These are phyloP conservation scores for Nitzschia palea DNA, from an alignment of 108 stramenopile species.

Conservation along the genomic window DNA sequence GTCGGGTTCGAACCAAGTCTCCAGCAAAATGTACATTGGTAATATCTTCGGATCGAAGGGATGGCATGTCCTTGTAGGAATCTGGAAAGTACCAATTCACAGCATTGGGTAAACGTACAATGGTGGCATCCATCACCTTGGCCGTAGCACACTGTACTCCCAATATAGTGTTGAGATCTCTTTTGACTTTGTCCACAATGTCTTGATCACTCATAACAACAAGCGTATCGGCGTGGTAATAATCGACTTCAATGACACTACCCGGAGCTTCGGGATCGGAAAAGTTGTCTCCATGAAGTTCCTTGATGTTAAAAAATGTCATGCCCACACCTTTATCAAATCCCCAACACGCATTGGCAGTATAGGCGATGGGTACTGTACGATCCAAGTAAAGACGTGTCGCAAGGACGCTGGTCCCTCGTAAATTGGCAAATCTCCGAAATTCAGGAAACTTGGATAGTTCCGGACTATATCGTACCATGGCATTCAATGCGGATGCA, in stretches of 20 bases:
- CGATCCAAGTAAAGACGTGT: slow-evolving; percentile 71
- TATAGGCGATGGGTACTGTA: slow-evolving; percentile 53
- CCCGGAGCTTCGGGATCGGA: slow-evolving; percentile 10
- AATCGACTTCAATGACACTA: slow-evolving; percentile 75
- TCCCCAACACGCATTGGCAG: slow-evolving; percentile 86
- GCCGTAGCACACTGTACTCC: slow-evolving; percentile 39
- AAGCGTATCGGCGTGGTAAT: slow-evolving; percentile 72
- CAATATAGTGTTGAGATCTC: slow-evolving; percentile 58
- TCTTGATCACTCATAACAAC: slow-evolving; percentile 63
- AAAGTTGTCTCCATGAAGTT: slow-evolving; percentile 42
- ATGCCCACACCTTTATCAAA: slow-evolving; percentile 81
- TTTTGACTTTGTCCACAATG: slow-evolving; percentile 67
- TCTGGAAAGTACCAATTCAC: slow-evolving; percentile 83
- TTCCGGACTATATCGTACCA: slow-evolving; percentile 55
- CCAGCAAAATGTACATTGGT: slow-evolving; percentile 73
- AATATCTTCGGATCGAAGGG: slow-evolving; percentile 41
- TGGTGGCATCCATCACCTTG: slow-evolving; percentile 58
- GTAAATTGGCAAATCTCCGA: slow-evolving; percentile 63
- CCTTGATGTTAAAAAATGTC: slow-evolving; percentile 82
- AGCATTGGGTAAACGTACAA: slow-evolving; percentile 60
- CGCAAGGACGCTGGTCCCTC: slow-evolving; percentile 76
- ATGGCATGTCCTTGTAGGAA: slow-evolving; percentile 64
- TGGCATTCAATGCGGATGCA: slow-evolving; percentile 63
- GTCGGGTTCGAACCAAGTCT: slow-evolving; percentile 67
- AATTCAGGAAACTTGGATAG: slow-evolving; percentile 59